Evolutionary conservation across 2,329 filamentous ascomycete species (phyloP), one percentile per base, ranked within the genome.

Genomic region (Claviceps capensis): DNA sequence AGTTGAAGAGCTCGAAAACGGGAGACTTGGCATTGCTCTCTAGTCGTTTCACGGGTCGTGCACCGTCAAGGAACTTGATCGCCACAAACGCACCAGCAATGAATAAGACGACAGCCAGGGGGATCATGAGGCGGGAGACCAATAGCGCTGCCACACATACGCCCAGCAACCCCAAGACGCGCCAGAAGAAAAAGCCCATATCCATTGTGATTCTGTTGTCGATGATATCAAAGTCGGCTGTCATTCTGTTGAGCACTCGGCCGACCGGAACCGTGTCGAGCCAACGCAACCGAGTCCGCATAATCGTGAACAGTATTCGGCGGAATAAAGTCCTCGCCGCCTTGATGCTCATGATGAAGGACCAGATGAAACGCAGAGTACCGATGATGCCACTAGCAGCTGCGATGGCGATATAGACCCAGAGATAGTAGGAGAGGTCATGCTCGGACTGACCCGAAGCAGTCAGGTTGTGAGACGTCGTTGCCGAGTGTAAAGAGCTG

Each of bases 241-340:
- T 88, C 63, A 90, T 88, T 2, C 86, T 77, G 66, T 91, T 91
- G 19, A 90, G 71, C 40, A 90, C 79, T 46, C 86, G 78, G 2
- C 86, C 86, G 1, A 88, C 72, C 0, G 87, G 87, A 0, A 88
- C 82, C 0, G 86, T 90, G 61, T 91, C 86, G 40, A 91, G 74
- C 84, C 85, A 89, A 55, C 85, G 74, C n/a, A 90, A 71, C 1
- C 85, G 86, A 5, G 86, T 82, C 17, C 83, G 78, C 3, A 91
- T 72, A 11, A 91, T 75, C 0, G 79, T 74, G 57, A 78, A 81
- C 44, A 83, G 79, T 56, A 89, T 76, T 49, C 76, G 76, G 22
- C 79, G 74, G 56, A 89, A 91, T 3, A 90, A 71, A 45, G 69
- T 69, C 41, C 79, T 73, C n/a, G 85, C 88, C 3, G 85, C 85